Evolutionary conservation across 805 yeast species (phyloP), one percentile per base, ranked within the genome.

Genomic region (Scheffersomyces coipomensis): DNA sequence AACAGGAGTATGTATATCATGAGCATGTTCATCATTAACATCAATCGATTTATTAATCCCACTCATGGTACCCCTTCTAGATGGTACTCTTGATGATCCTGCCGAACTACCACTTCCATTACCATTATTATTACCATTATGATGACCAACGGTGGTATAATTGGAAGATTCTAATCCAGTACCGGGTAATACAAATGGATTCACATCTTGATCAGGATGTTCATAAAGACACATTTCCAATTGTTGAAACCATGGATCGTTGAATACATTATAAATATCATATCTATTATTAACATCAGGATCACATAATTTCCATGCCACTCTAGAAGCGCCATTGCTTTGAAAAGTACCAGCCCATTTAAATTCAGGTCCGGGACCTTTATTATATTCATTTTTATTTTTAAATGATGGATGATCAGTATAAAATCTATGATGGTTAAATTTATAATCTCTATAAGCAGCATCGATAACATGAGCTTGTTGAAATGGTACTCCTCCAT

Each of bases 311-410:
- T 85, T 76, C 88, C 90, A 84, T 7, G 87, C 81, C 5, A 73
- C 79, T 51, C 93, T 71, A 1, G 89, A 78, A 18, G 83, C 81
- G 10, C 82, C 82, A 1, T 75, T 57, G 31, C 75, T 72, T 23
- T 74, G 75, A 58, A 75, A 81, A 43, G 72, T 79, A 40, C 78
- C 73, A 0, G 88, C 89, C 71, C 78, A 78, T 49, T 76, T 79
- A 58, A 79, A 84, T 52, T 86, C 93, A 4, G 75, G 60, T 13
- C 91, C 90, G 1, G 93, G 93, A 2, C 83, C 82, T 41, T 71
- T 68, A 26, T 54, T 37, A 46, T 57, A 71, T 18, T 69, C 69
- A 6, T 67, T 66, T 37, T 66, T 68, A 34, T 68, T 67, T 43
- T 74, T 68, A 53, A 82, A 82, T 11, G 60, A 49, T 9, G 79